Evolutionary conservation across 257 asterid genomes (phyloP).

Genomic region (Lycium barbarum): DNA sequence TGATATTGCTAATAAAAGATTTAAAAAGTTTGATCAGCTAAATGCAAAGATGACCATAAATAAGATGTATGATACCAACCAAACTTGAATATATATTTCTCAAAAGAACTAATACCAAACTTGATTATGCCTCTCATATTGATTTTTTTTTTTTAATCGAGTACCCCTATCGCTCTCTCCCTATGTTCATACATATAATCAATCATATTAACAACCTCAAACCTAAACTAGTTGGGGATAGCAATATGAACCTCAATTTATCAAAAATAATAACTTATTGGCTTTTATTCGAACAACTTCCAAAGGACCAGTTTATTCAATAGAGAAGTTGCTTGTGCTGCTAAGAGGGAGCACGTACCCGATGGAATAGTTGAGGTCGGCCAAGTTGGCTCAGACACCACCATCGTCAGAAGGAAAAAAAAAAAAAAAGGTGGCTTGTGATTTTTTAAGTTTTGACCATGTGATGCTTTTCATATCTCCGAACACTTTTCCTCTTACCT

Average conservation of each 20-base stretch:
- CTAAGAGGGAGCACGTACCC: too few relatives aligned
- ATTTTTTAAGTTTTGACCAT: too few relatives aligned
- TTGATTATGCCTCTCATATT: background rate
- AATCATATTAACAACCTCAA: conserved; percentile 14
- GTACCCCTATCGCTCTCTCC: background rate
- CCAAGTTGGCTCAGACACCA: too few relatives aligned
- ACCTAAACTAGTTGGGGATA: background rate
- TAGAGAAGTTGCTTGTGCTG: too few relatives aligned
- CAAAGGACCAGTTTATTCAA: too few relatives aligned
- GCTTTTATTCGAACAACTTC: too few relatives aligned
- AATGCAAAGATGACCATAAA: background rate
- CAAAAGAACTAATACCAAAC: background rate
- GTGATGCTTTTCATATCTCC: too few relatives aligned
- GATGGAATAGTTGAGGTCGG: too few relatives aligned
- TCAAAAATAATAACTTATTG: too few relatives aligned
- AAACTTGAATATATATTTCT: background rate
- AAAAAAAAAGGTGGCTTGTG: too few relatives aligned
- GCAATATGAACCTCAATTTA: background rate
- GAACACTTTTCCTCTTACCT: too few relatives aligned
- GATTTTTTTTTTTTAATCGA: background rate
- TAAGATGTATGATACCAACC: background rate
- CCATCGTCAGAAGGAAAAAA: too few relatives aligned
- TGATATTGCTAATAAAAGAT: background rate
- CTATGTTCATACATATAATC: background rate
- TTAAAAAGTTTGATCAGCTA: background rate